phyloP scores from a whole-genome alignment of 2,329 filamentous ascomycete species.

The Epichloe amarillans region DNA sequence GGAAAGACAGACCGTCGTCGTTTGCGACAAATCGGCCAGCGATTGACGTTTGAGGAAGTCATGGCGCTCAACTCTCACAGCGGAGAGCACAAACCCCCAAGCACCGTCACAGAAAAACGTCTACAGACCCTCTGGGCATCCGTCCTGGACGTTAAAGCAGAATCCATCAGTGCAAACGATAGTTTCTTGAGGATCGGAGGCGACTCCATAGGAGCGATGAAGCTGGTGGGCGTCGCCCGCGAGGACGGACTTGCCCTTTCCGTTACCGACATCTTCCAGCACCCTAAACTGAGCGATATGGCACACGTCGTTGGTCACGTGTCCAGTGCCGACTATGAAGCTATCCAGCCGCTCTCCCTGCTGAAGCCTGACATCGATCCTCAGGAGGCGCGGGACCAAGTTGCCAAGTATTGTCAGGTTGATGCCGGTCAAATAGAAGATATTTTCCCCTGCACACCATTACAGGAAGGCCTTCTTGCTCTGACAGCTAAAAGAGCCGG shows the following conservation, averaged over 20 bases:
- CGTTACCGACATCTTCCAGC: slow-evolving; percentile 9
- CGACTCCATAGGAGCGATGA: slow-evolving; percentile 20
- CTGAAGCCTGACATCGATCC: background rate
- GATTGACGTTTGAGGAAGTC: background rate
- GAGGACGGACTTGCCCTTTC: slow-evolving; percentile 6
- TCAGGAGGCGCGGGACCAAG: background rate
- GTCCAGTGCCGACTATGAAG: background rate
- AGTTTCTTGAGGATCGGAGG: slow-evolving; percentile 15
- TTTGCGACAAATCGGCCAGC: slow-evolving; percentile 2
- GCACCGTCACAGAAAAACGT: background rate
- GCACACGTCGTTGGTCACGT: background rate
- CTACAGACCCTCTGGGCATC: slow-evolving; percentile 9
- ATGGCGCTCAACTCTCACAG: background rate
- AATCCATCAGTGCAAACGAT: slow-evolving; percentile 8
- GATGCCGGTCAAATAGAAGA: slow-evolving; percentile 3
- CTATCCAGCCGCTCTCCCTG: background rate
- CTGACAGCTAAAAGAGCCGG: slow-evolving; percentile 3
- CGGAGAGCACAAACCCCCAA: background rate
- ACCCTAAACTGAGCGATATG: slow-evolving; percentile 1
- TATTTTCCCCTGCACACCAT: slow-evolving; percentile 6
- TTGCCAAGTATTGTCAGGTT: background rate
- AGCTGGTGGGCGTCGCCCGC: background rate
- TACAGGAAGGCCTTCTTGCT: slow-evolving; percentile 7
- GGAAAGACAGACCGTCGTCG: slow-evolving; percentile 9
- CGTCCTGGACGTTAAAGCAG: slow-evolving; percentile 3